Evolutionary conservation across 495 filamentous ascomycete species (phyloP).

Genomic region (Opeltia flavorubescens): DNA sequence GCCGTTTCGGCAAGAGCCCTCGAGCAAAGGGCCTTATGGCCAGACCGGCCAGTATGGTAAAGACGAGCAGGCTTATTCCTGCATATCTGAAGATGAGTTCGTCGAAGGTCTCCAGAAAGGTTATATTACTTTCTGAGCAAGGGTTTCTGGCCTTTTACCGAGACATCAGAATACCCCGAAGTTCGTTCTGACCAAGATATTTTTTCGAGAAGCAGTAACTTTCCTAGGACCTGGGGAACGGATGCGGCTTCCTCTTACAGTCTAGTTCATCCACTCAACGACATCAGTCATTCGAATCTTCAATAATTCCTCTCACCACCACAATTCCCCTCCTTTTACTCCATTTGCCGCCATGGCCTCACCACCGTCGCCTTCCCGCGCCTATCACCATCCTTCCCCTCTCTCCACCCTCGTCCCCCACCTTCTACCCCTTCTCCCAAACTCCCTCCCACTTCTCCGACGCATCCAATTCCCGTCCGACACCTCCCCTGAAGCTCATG

Average conservation of each 20-base stretch:
- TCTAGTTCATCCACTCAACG: background rate
- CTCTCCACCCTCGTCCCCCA: conserved; percentile 24
- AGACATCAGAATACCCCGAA: background rate
- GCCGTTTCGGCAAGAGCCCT: conserved; percentile 19
- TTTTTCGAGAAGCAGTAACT: too few species aligned
- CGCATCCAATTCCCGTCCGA: conserved; percentile 38
- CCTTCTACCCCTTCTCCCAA: conserved; percentile 35
- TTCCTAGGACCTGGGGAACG: too few species aligned
- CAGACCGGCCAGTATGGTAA: conserved; percentile 36
- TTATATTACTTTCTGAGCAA: conserved; percentile 4
- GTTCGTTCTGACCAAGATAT: background rate
- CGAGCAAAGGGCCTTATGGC: conserved; percentile 38
- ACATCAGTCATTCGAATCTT: background rate
- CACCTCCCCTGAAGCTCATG: conserved; percentile 23
- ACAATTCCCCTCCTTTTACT: background rate
- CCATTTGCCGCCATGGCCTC: background rate
- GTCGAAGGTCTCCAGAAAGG: conserved; percentile 20
- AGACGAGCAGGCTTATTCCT: conserved; percentile 27
- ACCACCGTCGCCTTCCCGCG: conserved; percentile 1
- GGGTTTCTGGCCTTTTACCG: background rate
- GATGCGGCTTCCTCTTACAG: too few species aligned
- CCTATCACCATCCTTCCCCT: conserved; percentile 27
- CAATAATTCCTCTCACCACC: background rate
- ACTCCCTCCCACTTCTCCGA: conserved; percentile 42
- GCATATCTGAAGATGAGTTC: conserved; percentile 28